Conservation (phyloP, 2,329 filamentous ascomycete species). For the Paraphoma sp. region DNA sequence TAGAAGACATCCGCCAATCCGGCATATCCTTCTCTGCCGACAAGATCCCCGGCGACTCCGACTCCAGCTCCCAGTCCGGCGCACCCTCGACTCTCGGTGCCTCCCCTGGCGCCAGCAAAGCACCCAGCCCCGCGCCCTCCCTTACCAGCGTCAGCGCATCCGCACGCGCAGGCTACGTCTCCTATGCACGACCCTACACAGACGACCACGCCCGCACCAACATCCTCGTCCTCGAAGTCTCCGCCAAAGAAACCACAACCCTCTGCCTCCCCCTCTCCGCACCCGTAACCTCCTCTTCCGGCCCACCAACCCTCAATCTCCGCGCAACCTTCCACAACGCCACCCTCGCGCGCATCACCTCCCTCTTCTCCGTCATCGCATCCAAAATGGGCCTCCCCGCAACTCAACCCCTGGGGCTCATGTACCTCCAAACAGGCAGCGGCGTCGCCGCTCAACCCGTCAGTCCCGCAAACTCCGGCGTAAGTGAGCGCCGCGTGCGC, state of each 20-base stretch:
- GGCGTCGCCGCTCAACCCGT: constrained; percentile 67
- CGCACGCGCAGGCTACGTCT: constrained; percentile 63
- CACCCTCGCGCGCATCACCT: constrained; percentile 72
- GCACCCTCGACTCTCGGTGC: constrained; percentile 18
- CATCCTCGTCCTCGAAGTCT: constrained; percentile 76
- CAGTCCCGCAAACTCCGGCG: constrained; percentile 71
- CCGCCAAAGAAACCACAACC: constrained; percentile 50
- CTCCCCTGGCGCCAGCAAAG: constrained; percentile 34
- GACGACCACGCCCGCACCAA: constrained; percentile 73
- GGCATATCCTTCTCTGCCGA: constrained; percentile 73
- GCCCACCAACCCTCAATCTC: constrained; percentile 45
- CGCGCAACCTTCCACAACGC: constrained; percentile 76
- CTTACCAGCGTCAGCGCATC: constrained; percentile 16
- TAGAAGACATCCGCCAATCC: constrained; percentile 89
- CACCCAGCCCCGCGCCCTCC: constrained; percentile 27
- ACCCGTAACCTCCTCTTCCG: constrained; percentile 28
- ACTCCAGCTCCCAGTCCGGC: constrained; percentile 24
- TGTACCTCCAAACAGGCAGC: constrained; percentile 68
- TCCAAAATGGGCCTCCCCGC: constrained; percentile 76
- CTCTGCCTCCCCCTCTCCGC: constrained; percentile 31
- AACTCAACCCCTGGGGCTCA: constrained; percentile 66
- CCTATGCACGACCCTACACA: constrained; percentile 85
- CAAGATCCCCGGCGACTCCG: constrained; percentile 26
- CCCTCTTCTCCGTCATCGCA: constrained; percentile 80
- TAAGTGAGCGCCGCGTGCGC: constrained; percentile 72